These are phyloP conservation scores for Penicillium sclerotiorum DNA, from an alignment of 2,329 filamentous ascomycete genomes.

Conservation along the genomic window DNA sequence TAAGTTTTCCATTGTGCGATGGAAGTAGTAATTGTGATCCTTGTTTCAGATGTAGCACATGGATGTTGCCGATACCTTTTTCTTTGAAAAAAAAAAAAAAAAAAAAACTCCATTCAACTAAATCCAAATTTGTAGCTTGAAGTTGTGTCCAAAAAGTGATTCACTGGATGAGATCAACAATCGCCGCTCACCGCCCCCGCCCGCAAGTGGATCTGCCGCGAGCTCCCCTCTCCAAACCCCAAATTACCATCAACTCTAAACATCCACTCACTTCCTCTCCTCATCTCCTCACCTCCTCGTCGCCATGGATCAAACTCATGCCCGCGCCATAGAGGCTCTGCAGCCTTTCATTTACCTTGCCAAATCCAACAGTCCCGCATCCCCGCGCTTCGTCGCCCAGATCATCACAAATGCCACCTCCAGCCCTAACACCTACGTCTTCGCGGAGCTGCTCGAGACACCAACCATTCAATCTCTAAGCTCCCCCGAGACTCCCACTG, in stretches of 20 bases:
- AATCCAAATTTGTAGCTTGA: too few species aligned
- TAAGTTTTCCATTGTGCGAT: too few species aligned
- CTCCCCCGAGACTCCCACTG: constrained; percentile 54
- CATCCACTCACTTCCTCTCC: background rate
- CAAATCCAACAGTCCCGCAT: constrained; percentile 71
- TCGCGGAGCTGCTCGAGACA: constrained; percentile 85
- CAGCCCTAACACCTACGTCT: constrained; percentile 87
- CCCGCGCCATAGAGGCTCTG: constrained; percentile 60
- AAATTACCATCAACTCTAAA: background rate
- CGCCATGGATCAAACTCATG: constrained; percentile 51
- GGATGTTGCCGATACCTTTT: too few species aligned
- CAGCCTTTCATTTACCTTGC: constrained; percentile 89
- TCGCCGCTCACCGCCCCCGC: background rate
- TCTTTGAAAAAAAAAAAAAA: too few species aligned
- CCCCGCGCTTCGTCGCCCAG: constrained; percentile 81
- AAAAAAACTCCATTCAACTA: too few species aligned
- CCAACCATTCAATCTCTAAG: constrained; percentile 75
- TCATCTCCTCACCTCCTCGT: background rate
- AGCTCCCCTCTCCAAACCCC: constrained; percentile 2
- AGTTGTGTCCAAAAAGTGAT: too few species aligned
- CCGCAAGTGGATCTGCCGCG: background rate
- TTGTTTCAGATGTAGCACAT: too few species aligned
- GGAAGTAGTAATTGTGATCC: too few species aligned
- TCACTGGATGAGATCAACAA: background rate
- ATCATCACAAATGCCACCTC: constrained; percentile 86